These are phyloP conservation scores for Rhizoclosmatium sp. DNA, from an alignment of 192 early-diverging fungal species.

Conservation along the genomic window DNA sequence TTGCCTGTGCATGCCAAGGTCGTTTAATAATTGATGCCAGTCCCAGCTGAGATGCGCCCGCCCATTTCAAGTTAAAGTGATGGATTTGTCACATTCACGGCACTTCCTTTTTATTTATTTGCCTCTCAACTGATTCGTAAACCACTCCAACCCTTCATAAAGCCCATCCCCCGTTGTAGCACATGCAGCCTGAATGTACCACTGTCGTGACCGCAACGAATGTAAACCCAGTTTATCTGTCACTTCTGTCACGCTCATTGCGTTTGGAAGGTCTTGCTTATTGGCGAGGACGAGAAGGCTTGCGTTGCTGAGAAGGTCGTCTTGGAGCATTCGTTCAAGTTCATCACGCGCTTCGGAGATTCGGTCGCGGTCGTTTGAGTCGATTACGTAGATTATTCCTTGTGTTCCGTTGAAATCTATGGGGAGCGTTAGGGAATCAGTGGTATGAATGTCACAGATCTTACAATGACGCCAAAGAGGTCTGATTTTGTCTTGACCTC, in stretches of 20 bases:
- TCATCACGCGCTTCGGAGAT: constrained; percentile 91
- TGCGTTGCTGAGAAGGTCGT: constrained; percentile 90
- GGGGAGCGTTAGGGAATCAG: not conserved
- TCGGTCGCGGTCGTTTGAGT: constrained; percentile 96
- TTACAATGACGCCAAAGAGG: constrained; percentile 97
- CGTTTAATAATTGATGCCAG: no score
- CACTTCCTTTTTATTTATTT: no score
- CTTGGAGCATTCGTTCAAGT: constrained; percentile 86
- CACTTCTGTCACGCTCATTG: constrained; percentile 92
- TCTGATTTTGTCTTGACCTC: constrained; percentile 98
- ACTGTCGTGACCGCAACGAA: constrained; percentile 72
- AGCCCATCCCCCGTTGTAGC: constrained; percentile 95
- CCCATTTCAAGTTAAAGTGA: no score
- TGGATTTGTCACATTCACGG: no score
- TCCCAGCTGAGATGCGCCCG: no score
- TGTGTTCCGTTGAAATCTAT: constrained; percentile 95
- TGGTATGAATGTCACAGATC: not conserved
- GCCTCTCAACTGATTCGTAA: constrained; percentile 34
- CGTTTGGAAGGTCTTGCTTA: constrained; percentile 98
- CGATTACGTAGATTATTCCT: constrained; percentile 95
- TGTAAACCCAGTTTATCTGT: constrained; percentile 91
- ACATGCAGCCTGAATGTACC: constrained; percentile 94
- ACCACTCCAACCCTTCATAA: constrained; percentile 97
- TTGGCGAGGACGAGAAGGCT: constrained; percentile 92
- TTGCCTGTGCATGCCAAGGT: no score